Base-by-base conservation (phyloP, 768 basidiomycete species). In the Trametes maxima region DNA sequence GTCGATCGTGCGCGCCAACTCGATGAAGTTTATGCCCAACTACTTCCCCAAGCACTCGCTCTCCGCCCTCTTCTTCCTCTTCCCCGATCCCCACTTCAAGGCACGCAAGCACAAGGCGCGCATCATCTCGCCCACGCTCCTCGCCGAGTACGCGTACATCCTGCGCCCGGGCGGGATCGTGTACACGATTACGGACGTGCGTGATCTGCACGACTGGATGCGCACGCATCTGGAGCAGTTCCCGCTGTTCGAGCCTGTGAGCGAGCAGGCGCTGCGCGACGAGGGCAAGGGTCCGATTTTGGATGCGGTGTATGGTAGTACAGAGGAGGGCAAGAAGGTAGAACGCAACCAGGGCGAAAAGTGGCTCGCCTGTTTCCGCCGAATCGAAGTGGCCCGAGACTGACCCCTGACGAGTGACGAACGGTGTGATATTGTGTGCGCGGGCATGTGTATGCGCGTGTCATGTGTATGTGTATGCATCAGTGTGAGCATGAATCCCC, bases 1-100 rank as follows among this genome's bases (percentile, higher is more conserved):
- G 56, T 94, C 94, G 37, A 85, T 98, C 64, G 90, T 97, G 64
- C 88, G 97, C 51, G 95, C 92, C 14, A 99, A 99, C 73, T 90
- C 94, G 48, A 98, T 98, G 95, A 98, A 98, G 77, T 98, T 98
- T 74, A 81, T 98, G 57, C 92, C 95, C 6, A 98, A 98, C 75
- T 98, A 94, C 75, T 97, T 99, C 74, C 72, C 82, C 22, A 95
- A 95, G 72, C 88, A 88, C 59, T 96, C 96, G 64, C 80, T 99
- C 39, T 88, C 90, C 19, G 88, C 96, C 49, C 81, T 99, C 51
- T 99, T 99, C 78, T 98, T 99, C 80, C 84, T 98, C 60, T 99
- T 98, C 76, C 97, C 97, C 43, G 97, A 99, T 75, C 97, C 97
- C 0, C 97, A 98, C 74, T 99, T 99, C 84, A 98, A 99, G 74